Percentiles rank a stretch among this genome's conserved stretches.
Conservation (phyloP, 495 filamentous ascomycete species). For the Penicillium simplicissimum region DNA sequence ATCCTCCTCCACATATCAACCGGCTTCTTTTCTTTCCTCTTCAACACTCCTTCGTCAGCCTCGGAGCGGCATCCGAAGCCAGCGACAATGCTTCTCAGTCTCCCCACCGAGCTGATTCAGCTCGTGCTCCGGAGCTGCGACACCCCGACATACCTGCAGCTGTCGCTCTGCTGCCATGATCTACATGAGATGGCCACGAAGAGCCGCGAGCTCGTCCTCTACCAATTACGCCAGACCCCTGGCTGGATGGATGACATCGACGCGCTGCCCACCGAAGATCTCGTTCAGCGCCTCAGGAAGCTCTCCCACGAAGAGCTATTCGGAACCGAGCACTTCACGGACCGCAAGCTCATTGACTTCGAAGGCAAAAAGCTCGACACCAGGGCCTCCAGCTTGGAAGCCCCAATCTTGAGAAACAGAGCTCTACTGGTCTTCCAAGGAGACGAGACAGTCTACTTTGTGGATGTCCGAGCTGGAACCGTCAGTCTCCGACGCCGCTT, state of each 20-base stretch:
- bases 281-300: slow-evolving; percentile 31
- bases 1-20: not conserved
- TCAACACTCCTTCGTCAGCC: not conserved
- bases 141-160: slow-evolving; percentile 37
- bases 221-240: slow-evolving; percentile 39
- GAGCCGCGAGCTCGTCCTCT: slow-evolving; percentile 48
- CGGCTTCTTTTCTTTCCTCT: not conserved
- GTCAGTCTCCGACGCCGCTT: slow-evolving; percentile 14
- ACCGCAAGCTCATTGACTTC: slow-evolving; percentile 28
- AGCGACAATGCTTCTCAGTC: slow-evolving; percentile 32
- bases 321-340: slow-evolving; percentile 32
- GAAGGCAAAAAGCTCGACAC: slow-evolving; percentile 26
- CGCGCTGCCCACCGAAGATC: slow-evolving; percentile 19
- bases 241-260: slow-evolving; percentile 22
- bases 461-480: slow-evolving; percentile 20
- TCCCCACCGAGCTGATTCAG: slow-evolving; percentile 45
- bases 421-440: slow-evolving; percentile 31
- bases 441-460: slow-evolving; percentile 32
- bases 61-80: not conserved
- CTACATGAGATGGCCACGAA: slow-evolving; percentile 87
- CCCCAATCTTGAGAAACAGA: slow-evolving; percentile 6
- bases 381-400: slow-evolving; percentile 32
- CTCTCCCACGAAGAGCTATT: slow-evolving; percentile 32
- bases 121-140: slow-evolving; percentile 38
- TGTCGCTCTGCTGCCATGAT: slow-evolving; percentile 32